A percentile compares a stretch with the other conserved stretches of the same genome.
phyloP scores from a whole-genome alignment of 2,329 filamentous ascomycete species.

The Coleophoma cylindrospora region DNA sequence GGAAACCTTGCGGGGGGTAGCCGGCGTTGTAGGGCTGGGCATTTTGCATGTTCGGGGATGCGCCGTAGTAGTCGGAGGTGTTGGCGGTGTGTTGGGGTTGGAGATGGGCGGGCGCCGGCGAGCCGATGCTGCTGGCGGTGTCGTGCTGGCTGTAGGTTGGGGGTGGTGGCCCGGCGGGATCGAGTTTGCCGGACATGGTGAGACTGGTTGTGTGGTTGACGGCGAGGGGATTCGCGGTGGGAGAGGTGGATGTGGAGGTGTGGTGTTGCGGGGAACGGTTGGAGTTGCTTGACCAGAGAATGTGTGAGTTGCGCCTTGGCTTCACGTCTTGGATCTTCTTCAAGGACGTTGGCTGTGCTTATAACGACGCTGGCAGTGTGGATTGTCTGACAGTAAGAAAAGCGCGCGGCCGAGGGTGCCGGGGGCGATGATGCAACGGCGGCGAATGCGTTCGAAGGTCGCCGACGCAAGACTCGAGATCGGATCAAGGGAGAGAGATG shows the following conservation, averaged over 20 bases:
- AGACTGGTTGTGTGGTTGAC: neutral
- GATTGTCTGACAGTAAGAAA: too few species aligned
- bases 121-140: constrained; percentile 3
- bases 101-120: constrained; percentile 15
- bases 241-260: neutral
- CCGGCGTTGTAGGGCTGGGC: constrained; percentile 5
- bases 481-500: too few species aligned
- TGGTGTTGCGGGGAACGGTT: too few species aligned
- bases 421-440: too few species aligned
- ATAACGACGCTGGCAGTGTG: too few species aligned
- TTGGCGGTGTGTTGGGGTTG: constrained; percentile 7
- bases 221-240: neutral
- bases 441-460: too few species aligned
- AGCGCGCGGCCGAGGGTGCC: too few species aligned
- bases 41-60: constrained; percentile 8
- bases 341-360: too few species aligned
- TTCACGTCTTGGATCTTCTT: too few species aligned
- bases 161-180: constrained; percentile 14
- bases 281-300: too few species aligned
- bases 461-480: too few species aligned
- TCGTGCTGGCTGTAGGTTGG: constrained; percentile 15
- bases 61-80: constrained; percentile 12
- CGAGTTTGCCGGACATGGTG: constrained; percentile 12
- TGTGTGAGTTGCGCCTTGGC: neutral
- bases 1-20: constrained; percentile 3